Evolutionary conservation across 257 asterid species (phyloP).

Genomic region (Solanum pimpinellifolium): DNA sequence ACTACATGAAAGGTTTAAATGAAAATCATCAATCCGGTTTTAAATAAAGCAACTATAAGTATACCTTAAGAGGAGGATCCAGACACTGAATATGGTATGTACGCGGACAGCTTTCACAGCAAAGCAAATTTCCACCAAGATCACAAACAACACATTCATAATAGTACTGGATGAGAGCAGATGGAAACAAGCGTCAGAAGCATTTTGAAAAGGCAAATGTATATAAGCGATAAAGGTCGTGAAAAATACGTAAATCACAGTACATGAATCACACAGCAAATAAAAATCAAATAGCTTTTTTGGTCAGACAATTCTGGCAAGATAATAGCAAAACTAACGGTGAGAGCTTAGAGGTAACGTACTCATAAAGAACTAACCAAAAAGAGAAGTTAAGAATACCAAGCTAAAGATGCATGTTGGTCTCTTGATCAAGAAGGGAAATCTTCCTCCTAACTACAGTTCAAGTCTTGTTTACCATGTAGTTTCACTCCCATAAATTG

Average conservation of each 20-base stretch:
- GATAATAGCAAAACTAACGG: not conserved
- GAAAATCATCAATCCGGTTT: not conserved
- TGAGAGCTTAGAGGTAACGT: not conserved
- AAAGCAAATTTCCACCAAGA: constrained; percentile 72
- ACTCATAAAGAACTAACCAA: not conserved
- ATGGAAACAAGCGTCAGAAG: constrained; percentile 9
- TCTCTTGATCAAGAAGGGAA: not conserved
- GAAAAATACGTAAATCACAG: not conserved
- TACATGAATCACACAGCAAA: not conserved
- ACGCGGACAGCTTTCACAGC: constrained; percentile 79
- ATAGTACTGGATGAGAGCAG: constrained; percentile 42
- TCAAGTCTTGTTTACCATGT: not conserved
- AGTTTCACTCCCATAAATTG: not conserved
- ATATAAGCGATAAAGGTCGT: not conserved
- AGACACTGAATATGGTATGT: constrained; percentile 69
- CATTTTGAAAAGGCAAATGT: constrained; percentile 4
- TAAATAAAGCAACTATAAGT: not conserved
- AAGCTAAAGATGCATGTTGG: not conserved
- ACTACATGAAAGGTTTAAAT: not conserved
- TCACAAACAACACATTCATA: constrained; percentile 79
- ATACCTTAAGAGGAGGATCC: constrained; percentile 84
- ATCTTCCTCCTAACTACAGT: not conserved
- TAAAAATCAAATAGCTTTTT: constrained; percentile 1
- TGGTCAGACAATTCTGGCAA: not conserved
- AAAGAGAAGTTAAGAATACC: not conserved